Percentiles rank a stretch among this genome's conserved stretches.
Evolutionary conservation across 306 rosid species (phyloP).

Genomic region (Cicer arietinum): DNA sequence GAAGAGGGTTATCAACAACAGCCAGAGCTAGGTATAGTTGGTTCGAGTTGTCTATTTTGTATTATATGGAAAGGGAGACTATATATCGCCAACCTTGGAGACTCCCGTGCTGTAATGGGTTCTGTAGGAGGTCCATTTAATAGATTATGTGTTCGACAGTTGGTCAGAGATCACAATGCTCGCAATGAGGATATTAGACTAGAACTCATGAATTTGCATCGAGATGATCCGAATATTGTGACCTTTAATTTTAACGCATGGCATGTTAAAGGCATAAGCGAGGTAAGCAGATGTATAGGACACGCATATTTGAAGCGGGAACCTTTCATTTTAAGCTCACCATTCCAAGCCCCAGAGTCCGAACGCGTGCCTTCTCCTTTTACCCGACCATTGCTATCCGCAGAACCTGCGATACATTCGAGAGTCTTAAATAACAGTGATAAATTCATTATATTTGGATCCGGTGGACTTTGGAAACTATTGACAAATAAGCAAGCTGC

Average conservation of each 20-base stretch:
- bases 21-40: constrained; percentile 55
- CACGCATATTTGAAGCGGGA: neutral
- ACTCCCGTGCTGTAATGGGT: constrained; percentile 72
- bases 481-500: neutral
- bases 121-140: constrained; percentile 48
- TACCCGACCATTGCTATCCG: neutral
- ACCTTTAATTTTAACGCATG: constrained; percentile 54
- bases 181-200: constrained; percentile 57
- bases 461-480: neutral
- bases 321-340: too few species aligned
- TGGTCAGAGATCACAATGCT: constrained; percentile 68
- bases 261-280: constrained; percentile 73
- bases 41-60: constrained; percentile 74
- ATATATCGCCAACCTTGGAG: constrained; percentile 71
- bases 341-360: too few species aligned
- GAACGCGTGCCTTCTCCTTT: neutral
- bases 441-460: neutral
- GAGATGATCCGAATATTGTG: constrained; percentile 61
- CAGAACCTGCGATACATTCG: neutral
- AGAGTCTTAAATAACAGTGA: neutral
- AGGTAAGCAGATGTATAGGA: constrained; percentile 48
- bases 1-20: constrained; percentile 45
- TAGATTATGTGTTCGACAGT: constrained; percentile 54
- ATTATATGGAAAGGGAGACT: constrained; percentile 63
- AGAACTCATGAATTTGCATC: constrained; percentile 60